Conservation (phyloP, 305 asterid species). For the Fraxinus dipetala region DNA sequence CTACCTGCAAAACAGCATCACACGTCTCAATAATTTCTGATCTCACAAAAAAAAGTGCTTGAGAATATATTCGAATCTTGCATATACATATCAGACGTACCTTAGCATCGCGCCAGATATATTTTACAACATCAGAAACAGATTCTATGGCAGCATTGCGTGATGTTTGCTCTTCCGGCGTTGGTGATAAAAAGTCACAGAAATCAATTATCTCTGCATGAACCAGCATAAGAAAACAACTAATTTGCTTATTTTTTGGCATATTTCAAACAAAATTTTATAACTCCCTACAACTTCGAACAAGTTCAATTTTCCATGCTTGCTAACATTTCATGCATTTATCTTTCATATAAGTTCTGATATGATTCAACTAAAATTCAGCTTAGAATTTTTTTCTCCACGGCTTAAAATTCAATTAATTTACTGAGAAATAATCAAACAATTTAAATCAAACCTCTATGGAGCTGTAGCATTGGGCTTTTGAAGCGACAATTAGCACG, state of each 20-base stretch:
- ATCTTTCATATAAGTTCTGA: background rate
- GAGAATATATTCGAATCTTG: background rate
- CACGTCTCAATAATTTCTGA: background rate
- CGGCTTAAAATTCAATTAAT: background rate
- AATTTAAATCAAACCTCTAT: slow-evolving; percentile 50
- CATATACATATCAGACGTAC: slow-evolving; percentile 29
- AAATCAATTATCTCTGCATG: slow-evolving; percentile 86
- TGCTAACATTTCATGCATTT: slow-evolving; percentile 8
- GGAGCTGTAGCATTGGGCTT: slow-evolving; percentile 88
- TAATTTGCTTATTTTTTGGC: background rate
- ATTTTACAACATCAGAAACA: slow-evolving; percentile 69
- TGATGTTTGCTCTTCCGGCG: slow-evolving; percentile 67
- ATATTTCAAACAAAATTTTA: background rate
- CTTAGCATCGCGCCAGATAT: slow-evolving; percentile 87
- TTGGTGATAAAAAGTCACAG: slow-evolving; percentile 86
- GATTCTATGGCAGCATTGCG: slow-evolving; percentile 76
- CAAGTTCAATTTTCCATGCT: background rate
- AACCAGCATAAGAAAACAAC: slow-evolving; percentile 3
- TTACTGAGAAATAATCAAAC: background rate
- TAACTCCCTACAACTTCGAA: slow-evolving; percentile 9
- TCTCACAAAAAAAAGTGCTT: background rate
- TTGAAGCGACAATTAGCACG: slow-evolving; percentile 56
- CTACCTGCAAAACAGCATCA: slow-evolving; percentile 55
- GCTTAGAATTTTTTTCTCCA: background rate
- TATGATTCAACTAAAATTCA: background rate